These are phyloP conservation scores for Aspergillus carbonarius DNA, from an alignment of 2,329 filamentous ascomycete species.

Conservation along the genomic window DNA sequence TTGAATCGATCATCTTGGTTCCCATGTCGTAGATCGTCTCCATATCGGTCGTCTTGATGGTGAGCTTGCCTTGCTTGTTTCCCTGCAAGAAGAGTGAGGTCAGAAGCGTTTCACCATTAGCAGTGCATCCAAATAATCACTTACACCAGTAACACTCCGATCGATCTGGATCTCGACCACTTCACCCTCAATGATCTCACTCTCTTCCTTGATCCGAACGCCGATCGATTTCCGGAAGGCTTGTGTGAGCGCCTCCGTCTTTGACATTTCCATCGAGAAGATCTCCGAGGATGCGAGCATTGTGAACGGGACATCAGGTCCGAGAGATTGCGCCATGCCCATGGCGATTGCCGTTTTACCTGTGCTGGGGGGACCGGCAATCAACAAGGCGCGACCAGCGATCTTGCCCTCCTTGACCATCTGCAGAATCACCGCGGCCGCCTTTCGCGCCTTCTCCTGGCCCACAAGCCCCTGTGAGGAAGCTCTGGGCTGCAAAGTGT, in stretches of 20 bases:
- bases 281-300: conserved; percentile 95
- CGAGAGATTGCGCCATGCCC: conserved; percentile 96
- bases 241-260: conserved; percentile 96
- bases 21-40: conserved; percentile 99
- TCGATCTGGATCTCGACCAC: conserved; percentile 99
- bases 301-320: conserved; percentile 92
- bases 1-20: conserved; percentile 98
- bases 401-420: conserved; percentile 99
- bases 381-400: conserved; percentile 88
- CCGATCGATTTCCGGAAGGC: conserved; percentile 99
- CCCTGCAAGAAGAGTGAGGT: conserved; percentile 48
- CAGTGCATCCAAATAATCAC: conserved; percentile 15
- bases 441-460: conserved; percentile 94
- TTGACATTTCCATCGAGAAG: conserved; percentile 98
- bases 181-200: conserved; percentile 98
- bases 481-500: conserved; percentile 81
- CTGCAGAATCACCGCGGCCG: conserved; percentile 91
- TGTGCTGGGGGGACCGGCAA: conserved; percentile 92
- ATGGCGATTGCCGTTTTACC: conserved; percentile 98
- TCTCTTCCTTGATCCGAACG: conserved; percentile 97
- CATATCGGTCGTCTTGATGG: conserved; percentile 99
- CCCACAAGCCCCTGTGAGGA: conserved; percentile 92
- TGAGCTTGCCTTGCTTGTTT: conserved; percentile 98
- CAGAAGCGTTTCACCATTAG: background rate
- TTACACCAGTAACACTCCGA: conserved; percentile 83